Evolutionary conservation across 257 asterid genomes (phyloP), one percentile per base, ranked within the genome.

Genomic region (Mentha longifolia): DNA sequence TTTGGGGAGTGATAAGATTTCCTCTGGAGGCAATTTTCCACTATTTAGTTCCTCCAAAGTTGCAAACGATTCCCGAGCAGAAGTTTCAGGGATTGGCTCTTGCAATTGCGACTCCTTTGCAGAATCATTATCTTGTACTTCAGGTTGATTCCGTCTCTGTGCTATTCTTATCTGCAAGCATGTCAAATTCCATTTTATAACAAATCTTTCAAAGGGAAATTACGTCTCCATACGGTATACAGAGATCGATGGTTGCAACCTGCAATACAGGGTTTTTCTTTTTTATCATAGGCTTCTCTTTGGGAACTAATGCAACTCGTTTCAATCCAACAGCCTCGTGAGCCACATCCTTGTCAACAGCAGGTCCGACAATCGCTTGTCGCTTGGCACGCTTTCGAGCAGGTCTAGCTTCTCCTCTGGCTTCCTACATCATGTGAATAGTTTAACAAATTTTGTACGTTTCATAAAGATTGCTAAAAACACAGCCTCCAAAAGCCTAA

Each of bases 281-380:
- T 77, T 84, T 94, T 11, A 94, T 74, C 20, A 86, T 50, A 52
- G 97, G 92, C 77, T 84, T 91, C 80, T 94, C 99, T 69, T 85
- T 91, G 50, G 99, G 96, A 77, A 91, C 84, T 74, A 91, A 81
- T 19, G 88, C 71, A 76, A 85, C 89, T 77, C 79, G 82, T 77
- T 84, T 94, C 84, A 89, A 54, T 76, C 99, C 99, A 84, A 89
- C 97, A 77, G 93, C 90, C 81, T 91, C 99, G 67, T 86, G 97
- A 61, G 82, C 85, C 73, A 94, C 91, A 63, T 84, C 89, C 76
- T 91, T 88, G 79, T 94, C 88, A 69, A 88, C 73, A 61, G 92
- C 99, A 60, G 97, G 99, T 65, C 99, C 98, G 14, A 94, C 82
- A 72, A 91, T 91, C 22, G 86, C 79, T 68, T 75, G 87, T 71